Conservation (phyloP, 768 basidiomycete species). For the Phaffia tasmanica region DNA sequence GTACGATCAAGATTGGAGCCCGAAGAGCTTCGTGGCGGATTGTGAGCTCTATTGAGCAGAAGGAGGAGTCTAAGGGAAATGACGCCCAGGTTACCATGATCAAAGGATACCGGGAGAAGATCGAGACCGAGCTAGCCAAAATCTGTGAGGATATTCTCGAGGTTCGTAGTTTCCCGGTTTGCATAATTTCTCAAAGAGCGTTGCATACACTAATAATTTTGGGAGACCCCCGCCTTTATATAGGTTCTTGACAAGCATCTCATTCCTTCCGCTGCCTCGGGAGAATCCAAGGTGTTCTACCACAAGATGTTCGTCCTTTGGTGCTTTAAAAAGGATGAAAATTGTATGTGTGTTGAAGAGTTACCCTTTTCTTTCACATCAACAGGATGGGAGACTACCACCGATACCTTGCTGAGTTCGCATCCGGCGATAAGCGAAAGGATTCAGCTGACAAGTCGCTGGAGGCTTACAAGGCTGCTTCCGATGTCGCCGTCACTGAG, state of each 20-base stretch:
- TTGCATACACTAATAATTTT: no score
- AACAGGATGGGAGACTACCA: constrained; percentile 97
- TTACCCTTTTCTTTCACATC: not conserved
- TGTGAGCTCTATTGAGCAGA: constrained; percentile 96
- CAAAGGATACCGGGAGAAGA: constrained; percentile 96
- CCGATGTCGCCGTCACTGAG: constrained; percentile 90
- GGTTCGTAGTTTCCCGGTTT: constrained; percentile 40
- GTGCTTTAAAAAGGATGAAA: no score
- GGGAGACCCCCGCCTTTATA: not conserved
- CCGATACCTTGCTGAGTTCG: constrained; percentile 97
- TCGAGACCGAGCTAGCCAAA: constrained; percentile 89
- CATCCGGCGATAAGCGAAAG: constrained; percentile 94
- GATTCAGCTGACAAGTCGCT: constrained; percentile 94
- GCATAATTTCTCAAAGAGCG: no score
- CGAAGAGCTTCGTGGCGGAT: constrained; percentile 97
- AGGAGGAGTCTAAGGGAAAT: constrained; percentile 97
- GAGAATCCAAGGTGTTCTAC: constrained; percentile 98
- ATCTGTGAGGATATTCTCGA: constrained; percentile 98
- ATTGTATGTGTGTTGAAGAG: not conserved
- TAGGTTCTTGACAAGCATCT: constrained; percentile 78
- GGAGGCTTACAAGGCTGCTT: constrained; percentile 83
- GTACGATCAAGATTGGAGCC: constrained; percentile 55
- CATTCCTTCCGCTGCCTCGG: constrained; percentile 84
- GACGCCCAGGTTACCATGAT: constrained; percentile 93
- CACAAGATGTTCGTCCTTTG: constrained; percentile 76